phyloP scores from a whole-genome alignment of 1,284 basidiomycete species.

The Ustilago bromivora region DNA sequence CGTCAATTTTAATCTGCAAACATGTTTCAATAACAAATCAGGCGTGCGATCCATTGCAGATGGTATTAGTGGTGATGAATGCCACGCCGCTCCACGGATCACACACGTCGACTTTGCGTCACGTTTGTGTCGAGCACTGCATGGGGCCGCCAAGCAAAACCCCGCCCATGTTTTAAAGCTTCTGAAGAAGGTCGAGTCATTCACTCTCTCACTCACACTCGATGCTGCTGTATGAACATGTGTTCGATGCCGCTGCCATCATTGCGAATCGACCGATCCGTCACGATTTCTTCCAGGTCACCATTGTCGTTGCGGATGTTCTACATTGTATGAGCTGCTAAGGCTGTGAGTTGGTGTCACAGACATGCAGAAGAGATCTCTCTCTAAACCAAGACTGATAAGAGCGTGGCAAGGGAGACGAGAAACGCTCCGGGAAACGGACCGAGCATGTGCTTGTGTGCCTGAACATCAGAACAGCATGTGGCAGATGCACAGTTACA shows the following conservation, averaged over 20 bases:
- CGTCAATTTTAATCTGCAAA: background rate
- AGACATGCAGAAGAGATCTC: no score
- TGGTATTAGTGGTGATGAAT: background rate
- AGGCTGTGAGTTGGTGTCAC: no score
- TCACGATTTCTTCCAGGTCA: background rate
- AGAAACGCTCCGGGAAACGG: background rate
- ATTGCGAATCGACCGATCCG: background rate
- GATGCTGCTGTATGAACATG: constrained; percentile 4
- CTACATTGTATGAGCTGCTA: no score
- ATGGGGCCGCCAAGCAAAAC: background rate
- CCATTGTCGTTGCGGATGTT: no score
- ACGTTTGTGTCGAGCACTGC: background rate
- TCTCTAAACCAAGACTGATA: no score
- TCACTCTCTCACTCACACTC: background rate
- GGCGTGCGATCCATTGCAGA: no score
- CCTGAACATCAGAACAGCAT: background rate
- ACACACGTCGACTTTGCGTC: background rate
- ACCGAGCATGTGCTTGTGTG: background rate
- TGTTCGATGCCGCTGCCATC: background rate
- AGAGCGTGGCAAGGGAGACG: background rate
- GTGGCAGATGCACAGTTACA: background rate
- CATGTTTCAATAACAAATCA: background rate
- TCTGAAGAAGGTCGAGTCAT: constrained; percentile 24
- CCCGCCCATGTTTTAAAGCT: background rate
- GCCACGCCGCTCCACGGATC: background rate